A percentile compares a stretch with the other conserved stretches of the same genome.
phyloP scores from a whole-genome alignment of 1,139 yeast species.

The Lodderomyces jiufengensis region DNA sequence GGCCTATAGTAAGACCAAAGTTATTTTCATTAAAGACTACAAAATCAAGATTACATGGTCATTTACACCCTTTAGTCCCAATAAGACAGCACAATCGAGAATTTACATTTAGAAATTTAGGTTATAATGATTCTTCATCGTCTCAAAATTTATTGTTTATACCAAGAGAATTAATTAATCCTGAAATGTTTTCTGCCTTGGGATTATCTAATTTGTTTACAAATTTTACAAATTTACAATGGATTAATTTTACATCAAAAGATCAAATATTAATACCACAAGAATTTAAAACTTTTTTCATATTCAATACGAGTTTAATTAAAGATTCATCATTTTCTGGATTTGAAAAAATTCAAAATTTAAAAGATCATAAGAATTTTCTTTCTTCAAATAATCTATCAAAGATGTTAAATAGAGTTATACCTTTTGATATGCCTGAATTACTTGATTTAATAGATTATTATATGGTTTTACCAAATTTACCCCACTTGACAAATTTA shows the following conservation, averaged over 20 bases:
- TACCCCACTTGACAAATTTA: not conserved
- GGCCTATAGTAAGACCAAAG: constrained; percentile 12
- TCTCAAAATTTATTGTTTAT: constrained; percentile 17
- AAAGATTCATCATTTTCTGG: not conserved
- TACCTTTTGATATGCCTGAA: constrained; percentile 36
- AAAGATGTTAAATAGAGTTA: constrained; percentile 20
- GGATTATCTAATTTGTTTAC: constrained; percentile 19
- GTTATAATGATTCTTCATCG: too few relatives aligned
- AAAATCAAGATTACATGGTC: constrained; percentile 10
- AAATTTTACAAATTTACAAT: constrained; percentile 8
- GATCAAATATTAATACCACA: constrained; percentile 20
- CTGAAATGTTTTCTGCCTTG: constrained; percentile 18
- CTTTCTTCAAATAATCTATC: constrained; percentile 13
- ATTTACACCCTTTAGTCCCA: constrained; percentile 11
- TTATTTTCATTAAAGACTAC: constrained; percentile 12
- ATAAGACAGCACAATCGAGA: constrained; percentile 1
- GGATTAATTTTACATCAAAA: constrained; percentile 13
- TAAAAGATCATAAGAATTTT: not conserved
- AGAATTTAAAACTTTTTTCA: constrained; percentile 28
- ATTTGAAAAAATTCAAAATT: constrained; percentile 2
- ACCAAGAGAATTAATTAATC: constrained; percentile 21
- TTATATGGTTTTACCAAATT: constrained; percentile 31
- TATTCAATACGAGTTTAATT: constrained; percentile 26
- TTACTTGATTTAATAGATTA: constrained; percentile 28
- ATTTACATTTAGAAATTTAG: not conserved